These are phyloP conservation scores for Talaromyces sp. DNA, from an alignment of 2,329 filamentous ascomycete species.

Conservation along the genomic window DNA sequence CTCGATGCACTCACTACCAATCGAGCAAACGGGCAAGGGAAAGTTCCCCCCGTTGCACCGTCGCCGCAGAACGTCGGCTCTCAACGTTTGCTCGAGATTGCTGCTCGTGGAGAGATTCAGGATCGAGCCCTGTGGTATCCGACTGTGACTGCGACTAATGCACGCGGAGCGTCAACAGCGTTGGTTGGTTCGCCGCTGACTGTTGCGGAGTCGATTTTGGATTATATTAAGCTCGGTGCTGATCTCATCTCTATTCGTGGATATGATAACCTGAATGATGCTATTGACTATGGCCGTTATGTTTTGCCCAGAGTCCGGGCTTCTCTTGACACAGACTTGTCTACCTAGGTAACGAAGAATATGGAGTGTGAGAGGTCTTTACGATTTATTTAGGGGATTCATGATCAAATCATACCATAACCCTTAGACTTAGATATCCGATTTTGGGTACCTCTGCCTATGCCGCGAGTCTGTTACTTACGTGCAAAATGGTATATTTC, in stretches of 20 bases:
- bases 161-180: slow-evolving; percentile 55
- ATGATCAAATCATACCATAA: too few relatives aligned
- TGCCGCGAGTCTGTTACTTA: too few relatives aligned
- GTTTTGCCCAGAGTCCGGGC: slow-evolving; percentile 48
- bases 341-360: neutral
- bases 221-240: slow-evolving; percentile 54
- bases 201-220: slow-evolving; percentile 50
- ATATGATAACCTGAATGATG: slow-evolving; percentile 58
- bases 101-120: slow-evolving; percentile 49
- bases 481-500: too few relatives aligned
- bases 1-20: slow-evolving; percentile 49
- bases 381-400: too few relatives aligned
- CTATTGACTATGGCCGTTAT: slow-evolving; percentile 55
- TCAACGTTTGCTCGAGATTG: slow-evolving; percentile 55
- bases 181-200: slow-evolving; percentile 53
- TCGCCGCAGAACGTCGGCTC: slow-evolving; percentile 56
- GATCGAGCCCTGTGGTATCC: slow-evolving; percentile 61
- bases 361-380: neutral
- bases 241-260: slow-evolving; percentile 57
- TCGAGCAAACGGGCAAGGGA: slow-evolving; percentile 32
- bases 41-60: slow-evolving; percentile 27
- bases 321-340: neutral
- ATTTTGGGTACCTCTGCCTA: too few relatives aligned
- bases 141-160: slow-evolving; percentile 57
- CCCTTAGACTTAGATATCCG: too few relatives aligned